These are phyloP conservation scores for Pseudogymnoascus destructans DNA, from an alignment of 2,329 filamentous ascomycete genomes.

Conservation along the genomic window DNA sequence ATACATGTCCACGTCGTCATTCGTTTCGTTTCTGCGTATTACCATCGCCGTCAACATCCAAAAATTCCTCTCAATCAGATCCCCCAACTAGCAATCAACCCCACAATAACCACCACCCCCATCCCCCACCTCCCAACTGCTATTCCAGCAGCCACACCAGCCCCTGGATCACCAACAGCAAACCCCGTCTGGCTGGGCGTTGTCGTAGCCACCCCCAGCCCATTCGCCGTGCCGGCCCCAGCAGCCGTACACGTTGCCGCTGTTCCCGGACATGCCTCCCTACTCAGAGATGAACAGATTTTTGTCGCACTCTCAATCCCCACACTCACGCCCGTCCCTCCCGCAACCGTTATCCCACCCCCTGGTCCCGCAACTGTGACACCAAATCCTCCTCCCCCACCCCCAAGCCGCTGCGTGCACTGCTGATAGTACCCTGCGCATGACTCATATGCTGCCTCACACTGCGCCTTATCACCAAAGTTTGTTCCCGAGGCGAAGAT, in stretches of 20 bases:
- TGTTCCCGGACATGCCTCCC: constrained; percentile 34
- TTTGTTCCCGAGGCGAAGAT: constrained; percentile 32
- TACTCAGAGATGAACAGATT: constrained; percentile 43
- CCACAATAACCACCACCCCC: constrained; percentile 19
- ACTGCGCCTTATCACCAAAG: constrained; percentile 38
- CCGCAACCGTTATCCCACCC: constrained; percentile 39
- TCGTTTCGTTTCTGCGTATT: background rate
- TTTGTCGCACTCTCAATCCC: constrained; percentile 36
- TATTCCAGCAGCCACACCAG: constrained; percentile 17
- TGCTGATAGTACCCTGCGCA: constrained; percentile 42
- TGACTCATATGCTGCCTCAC: constrained; percentile 36
- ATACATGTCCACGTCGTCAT: background rate
- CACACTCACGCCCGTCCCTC: constrained; percentile 26
- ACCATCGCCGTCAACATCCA: background rate
- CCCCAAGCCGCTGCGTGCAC: constrained; percentile 38
- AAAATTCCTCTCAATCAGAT: constrained; percentile 10
- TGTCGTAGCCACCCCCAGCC: constrained; percentile 7
- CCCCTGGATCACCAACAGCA: constrained; percentile 15
- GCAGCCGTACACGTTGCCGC: constrained; percentile 20
- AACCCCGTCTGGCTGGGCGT: constrained; percentile 9
- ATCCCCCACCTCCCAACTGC: constrained; percentile 19
- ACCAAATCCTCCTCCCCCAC: constrained; percentile 31
- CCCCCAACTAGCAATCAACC: constrained; percentile 19
- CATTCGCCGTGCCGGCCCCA: constrained; percentile 15
- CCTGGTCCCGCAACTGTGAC: constrained; percentile 45